These are phyloP conservation scores for Fusarium sp. DNA, from an alignment of 2,329 filamentous ascomycete species.

Conservation along the genomic window DNA sequence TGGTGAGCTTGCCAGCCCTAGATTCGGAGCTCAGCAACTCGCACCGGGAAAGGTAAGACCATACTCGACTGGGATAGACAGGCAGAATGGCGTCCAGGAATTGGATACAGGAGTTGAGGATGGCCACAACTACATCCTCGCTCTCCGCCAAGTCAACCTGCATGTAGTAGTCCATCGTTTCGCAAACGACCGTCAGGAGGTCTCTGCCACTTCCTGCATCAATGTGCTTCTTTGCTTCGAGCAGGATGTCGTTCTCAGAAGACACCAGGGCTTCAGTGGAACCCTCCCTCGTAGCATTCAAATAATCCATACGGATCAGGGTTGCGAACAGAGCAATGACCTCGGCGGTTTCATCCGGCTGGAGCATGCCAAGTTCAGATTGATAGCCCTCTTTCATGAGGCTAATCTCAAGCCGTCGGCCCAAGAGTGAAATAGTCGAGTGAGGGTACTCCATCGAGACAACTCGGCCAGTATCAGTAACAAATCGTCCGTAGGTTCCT, in stretches of 20 bases:
- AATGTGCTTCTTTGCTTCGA: constrained; percentile 66
- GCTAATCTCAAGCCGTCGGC: constrained; percentile 78
- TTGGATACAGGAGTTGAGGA: constrained; percentile 78
- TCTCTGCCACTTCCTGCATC: constrained; percentile 69
- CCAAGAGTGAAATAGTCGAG: constrained; percentile 83
- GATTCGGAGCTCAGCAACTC: constrained; percentile 82
- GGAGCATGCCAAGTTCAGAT: constrained; percentile 64
- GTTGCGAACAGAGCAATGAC: constrained; percentile 80
- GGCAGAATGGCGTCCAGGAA: constrained; percentile 81
- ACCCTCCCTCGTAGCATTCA: constrained; percentile 49
- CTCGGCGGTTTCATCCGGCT: constrained; percentile 75
- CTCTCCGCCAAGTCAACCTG: constrained; percentile 68
- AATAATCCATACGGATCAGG: constrained; percentile 68
- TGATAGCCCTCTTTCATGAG: constrained; percentile 67
- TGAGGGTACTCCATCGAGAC: constrained; percentile 83
- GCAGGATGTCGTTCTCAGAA: constrained; percentile 60
- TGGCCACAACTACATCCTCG: constrained; percentile 74
- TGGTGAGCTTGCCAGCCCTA: constrained; percentile 79
- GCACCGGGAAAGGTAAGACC: constrained; percentile 89
- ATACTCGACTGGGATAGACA: constrained; percentile 85
- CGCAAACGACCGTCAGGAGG: constrained; percentile 83
- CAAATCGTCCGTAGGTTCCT: constrained; percentile 76
- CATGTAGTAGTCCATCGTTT: constrained; percentile 81
- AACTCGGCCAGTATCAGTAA: constrained; percentile 81
- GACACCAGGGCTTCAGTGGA: constrained; percentile 48